phyloP scores from a whole-genome alignment of 441 rosid species.

The Metrosideros polymorpha region DNA sequence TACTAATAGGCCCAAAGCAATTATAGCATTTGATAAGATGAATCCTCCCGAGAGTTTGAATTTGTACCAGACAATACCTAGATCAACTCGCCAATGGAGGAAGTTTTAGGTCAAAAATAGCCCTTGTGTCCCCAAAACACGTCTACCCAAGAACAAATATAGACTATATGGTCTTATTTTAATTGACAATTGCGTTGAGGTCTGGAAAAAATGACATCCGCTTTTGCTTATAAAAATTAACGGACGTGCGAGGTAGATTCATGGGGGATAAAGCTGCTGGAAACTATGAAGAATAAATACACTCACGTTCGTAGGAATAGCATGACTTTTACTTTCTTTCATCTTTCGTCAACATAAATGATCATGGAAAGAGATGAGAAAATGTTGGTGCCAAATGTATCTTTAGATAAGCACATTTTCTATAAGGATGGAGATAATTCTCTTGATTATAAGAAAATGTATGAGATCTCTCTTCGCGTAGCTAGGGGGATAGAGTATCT shows the following conservation, averaged over 20 bases:
- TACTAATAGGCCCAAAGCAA: not conserved
- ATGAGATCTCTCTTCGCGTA: not conserved
- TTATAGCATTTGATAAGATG: not conserved
- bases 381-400: not conserved
- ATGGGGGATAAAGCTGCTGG: no score
- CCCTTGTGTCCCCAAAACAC: not conserved
- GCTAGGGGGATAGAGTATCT: not conserved
- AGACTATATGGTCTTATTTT: not conserved
- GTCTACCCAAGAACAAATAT: not conserved
- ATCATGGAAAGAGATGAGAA: no score
- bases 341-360: no score
- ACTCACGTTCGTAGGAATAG: no score
- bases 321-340: no score
- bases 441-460: not conserved
- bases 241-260: no score
- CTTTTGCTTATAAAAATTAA: no score
- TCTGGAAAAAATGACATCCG: no score
- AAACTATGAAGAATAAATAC: no score
- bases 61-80: not conserved
- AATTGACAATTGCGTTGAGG: no score
- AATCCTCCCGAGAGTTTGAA: not conserved
- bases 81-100: not conserved
- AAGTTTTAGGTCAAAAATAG: not conserved
- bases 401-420: not conserved
- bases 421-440: not conserved